Evolutionary conservation across 2,329 filamentous ascomycete species (phyloP).

Genomic region (Seiridium unicorne): DNA sequence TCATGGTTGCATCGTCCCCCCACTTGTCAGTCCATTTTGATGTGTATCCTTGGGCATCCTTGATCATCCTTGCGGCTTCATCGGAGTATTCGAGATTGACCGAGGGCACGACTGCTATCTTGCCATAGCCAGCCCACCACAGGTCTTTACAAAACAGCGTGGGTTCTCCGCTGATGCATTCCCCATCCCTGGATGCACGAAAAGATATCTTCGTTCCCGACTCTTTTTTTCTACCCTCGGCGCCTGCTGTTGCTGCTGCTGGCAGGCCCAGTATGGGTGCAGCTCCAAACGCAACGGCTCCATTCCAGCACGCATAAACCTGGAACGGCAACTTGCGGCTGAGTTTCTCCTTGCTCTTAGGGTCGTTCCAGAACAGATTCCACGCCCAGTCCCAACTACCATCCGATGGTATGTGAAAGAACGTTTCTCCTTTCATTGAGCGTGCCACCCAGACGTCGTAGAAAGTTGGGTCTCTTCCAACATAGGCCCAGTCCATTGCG

Average conservation of each 20-base stretch:
- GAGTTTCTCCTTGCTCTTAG: conserved; percentile 31
- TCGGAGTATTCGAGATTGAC: conserved; percentile 56
- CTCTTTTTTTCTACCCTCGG: not conserved
- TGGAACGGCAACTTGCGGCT: conserved; percentile 47
- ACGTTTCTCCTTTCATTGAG: conserved; percentile 49
- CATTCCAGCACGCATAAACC: conserved; percentile 63
- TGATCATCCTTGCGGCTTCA: conserved; percentile 41
- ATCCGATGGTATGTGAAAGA: conserved; percentile 51
- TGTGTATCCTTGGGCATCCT: conserved; percentile 48
- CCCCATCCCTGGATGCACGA: conserved; percentile 34
- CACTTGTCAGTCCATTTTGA: conserved; percentile 28
- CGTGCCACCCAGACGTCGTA: conserved; percentile 59
- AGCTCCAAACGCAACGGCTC: conserved; percentile 47
- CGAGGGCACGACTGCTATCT: conserved; percentile 54
- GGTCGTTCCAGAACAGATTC: conserved; percentile 53
- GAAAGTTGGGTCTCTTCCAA: conserved; percentile 44
- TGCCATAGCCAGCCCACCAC: conserved; percentile 47
- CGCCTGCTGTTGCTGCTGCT: not conserved
- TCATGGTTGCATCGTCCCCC: conserved; percentile 26
- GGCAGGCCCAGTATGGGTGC: conserved; percentile 38
- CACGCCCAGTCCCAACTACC: conserved; percentile 47
- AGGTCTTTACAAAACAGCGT: conserved; percentile 57
- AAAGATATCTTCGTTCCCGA: conserved; percentile 39
- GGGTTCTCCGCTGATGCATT: conserved; percentile 56
- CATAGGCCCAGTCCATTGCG: conserved; percentile 56